Percentiles rank a stretch among this genome's conserved stretches.
Conservation (phyloP, 768 basidiomycete species). For the Leccinellum luteum region DNA sequence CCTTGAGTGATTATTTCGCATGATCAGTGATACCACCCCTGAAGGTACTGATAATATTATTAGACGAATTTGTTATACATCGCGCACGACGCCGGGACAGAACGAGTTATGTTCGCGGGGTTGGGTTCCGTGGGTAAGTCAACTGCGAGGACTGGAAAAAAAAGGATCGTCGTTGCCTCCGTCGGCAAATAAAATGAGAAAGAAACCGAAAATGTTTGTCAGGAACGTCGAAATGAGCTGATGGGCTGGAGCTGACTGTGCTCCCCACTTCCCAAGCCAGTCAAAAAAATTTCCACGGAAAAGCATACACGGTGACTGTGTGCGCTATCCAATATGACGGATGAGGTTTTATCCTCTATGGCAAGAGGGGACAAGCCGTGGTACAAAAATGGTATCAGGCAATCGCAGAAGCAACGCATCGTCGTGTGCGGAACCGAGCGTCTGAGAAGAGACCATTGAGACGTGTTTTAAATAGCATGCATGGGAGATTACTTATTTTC, state of each 20-base stretch:
- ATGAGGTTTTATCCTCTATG: not conserved
- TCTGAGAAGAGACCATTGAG: not conserved
- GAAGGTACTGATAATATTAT: not conserved
- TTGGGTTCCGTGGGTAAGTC: not conserved
- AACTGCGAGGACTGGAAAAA: not conserved
- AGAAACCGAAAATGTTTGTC: not conserved
- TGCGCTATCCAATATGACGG: not conserved
- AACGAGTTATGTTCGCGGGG: not conserved
- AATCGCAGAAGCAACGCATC: not conserved
- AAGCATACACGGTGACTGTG: not conserved
- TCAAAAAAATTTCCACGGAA: not conserved
- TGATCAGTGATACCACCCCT: not conserved
- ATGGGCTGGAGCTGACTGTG: not conserved
- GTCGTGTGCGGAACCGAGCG: not conserved
- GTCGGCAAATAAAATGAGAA: not conserved
- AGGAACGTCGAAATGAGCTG: not conserved
- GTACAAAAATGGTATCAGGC: not conserved
- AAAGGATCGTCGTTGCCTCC: not conserved
- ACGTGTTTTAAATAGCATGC: not conserved
- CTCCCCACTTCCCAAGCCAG: not conserved
- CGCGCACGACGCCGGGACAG: not conserved
- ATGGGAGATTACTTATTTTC: not conserved
- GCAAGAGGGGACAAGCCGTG: not conserved
- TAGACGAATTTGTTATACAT: not conserved
- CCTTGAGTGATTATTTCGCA: not conserved